Evolutionary conservation across 2,329 filamentous ascomycete species (phyloP).

Genomic region (Clarireedia paspali): DNA sequence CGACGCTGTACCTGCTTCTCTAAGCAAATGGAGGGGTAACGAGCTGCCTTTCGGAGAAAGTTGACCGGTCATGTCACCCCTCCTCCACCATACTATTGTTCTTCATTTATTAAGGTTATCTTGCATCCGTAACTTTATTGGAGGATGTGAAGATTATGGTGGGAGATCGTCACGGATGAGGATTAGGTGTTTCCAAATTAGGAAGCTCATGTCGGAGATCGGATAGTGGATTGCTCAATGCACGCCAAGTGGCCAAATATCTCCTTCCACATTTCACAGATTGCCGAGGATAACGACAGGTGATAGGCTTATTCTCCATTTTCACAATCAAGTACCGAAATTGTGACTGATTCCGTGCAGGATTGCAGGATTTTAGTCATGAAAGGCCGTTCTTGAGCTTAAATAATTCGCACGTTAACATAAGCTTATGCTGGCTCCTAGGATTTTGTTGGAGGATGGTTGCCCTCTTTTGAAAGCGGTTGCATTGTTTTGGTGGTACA

Average conservation of each 20-base stretch:
- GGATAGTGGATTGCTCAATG: not conserved
- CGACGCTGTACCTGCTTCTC: slow-evolving; percentile 7
- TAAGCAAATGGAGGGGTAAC: not conserved
- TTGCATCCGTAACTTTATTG: not conserved
- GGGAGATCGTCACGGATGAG: slow-evolving; percentile 1
- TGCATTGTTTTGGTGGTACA: too few relatives aligned
- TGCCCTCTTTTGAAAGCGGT: too few relatives aligned
- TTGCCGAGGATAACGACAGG: not conserved
- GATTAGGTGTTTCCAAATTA: not conserved
- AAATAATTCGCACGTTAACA: not conserved
- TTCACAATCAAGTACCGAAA: not conserved
- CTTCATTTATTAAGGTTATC: slow-evolving; percentile 7
- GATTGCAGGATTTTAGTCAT: too few relatives aligned
- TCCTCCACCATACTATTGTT: not conserved
- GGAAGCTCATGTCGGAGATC: slow-evolving; percentile 4
- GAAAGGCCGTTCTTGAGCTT: too few relatives aligned
- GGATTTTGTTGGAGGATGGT: too few relatives aligned
- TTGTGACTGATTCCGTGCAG: not conserved
- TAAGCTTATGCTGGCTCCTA: not conserved
- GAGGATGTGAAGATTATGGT: not conserved
- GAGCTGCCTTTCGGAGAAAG: slow-evolving; percentile 1
- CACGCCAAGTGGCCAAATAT: not conserved
- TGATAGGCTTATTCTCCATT: not conserved
- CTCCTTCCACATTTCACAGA: not conserved
- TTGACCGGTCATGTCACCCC: not conserved